These are phyloP conservation scores for Sphagnum fallax DNA, from an alignment of 228 moss, liverwort and hornwort genomes.

Conservation along the genomic window DNA sequence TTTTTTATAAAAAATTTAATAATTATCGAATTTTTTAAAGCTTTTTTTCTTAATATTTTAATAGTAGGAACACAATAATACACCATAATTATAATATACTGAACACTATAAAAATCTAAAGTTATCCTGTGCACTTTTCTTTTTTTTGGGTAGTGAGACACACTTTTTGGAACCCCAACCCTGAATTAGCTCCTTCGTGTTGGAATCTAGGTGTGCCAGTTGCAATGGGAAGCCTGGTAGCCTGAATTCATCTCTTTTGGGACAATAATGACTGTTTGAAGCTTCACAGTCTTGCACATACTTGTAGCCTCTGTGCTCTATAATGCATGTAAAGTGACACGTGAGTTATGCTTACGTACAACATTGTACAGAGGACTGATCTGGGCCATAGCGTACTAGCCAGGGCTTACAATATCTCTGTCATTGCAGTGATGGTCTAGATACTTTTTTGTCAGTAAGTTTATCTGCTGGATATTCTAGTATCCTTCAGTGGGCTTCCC, in stretches of 20 bases:
- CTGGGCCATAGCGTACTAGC: background rate
- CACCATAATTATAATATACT: no score
- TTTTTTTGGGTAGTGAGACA: no score
- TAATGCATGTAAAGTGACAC: background rate
- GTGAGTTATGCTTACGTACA: no score
- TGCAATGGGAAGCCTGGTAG: constrained; percentile 59
- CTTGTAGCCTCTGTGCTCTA: constrained; percentile 15
- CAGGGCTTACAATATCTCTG: background rate
- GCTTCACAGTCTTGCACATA: constrained; percentile 91
- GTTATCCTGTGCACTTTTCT: no score
- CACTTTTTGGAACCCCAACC: no score
- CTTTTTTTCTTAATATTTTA: no score
- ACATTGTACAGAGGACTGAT: no score
- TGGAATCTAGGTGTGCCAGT: constrained; percentile 96
- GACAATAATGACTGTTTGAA: constrained; percentile 79
- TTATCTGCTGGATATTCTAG: constrained; percentile 60
- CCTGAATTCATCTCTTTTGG: constrained; percentile 73
- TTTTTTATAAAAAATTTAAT: no score
- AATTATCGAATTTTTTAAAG: no score
- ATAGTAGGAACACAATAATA: no score
- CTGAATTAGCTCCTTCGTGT: background rate
- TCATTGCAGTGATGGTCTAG: constrained; percentile 76
- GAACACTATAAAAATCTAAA: no score
- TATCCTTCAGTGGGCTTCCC: constrained; percentile 35
- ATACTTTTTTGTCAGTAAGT: constrained; percentile 75